Evolutionary conservation across 208 protist genomes (phyloP).

Genomic region (Trypanosoma brucei): DNA sequence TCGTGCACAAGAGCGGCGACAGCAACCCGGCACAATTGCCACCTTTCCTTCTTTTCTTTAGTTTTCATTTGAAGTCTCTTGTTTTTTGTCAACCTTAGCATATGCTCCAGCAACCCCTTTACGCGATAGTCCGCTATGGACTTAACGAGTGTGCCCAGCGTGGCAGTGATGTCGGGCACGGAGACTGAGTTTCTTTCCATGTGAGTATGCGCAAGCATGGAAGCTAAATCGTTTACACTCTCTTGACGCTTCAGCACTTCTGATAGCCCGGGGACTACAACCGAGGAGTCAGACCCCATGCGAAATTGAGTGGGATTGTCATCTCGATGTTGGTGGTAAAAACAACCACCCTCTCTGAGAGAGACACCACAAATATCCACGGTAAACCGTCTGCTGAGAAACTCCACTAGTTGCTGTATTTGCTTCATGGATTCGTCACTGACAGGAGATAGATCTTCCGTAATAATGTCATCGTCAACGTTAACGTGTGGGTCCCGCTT

Average conservation of each 20-base stretch:
- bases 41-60: background rate
- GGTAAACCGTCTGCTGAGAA: conserved; percentile 4
- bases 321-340: too few relatives aligned
- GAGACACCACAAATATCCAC: background rate
- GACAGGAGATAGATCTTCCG: background rate
- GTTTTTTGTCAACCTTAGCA: conserved; percentile 1
- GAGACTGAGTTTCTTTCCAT: background rate
- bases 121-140: conserved; percentile 11
- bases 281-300: background rate
- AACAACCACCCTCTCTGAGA: too few relatives aligned
- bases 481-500: too few relatives aligned
- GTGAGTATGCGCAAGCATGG: background rate
- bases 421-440: conserved; percentile 12
- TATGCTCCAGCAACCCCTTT: conserved; percentile 9
- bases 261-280: conserved; percentile 5
- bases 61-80: too few relatives aligned
- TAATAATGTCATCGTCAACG: background rate
- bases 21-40: conserved; percentile 1
- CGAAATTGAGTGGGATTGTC: too few relatives aligned
- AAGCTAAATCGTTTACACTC: conserved; percentile 9
- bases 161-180: background rate
- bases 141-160: conserved; percentile 7
- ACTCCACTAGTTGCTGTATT: conserved; percentile 12
- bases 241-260: conserved; percentile 6
- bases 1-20: conserved; percentile 16